Evolutionary conservation across 73 alveolate genomes (phyloP).

Genomic region (Uronychia binucleata): DNA sequence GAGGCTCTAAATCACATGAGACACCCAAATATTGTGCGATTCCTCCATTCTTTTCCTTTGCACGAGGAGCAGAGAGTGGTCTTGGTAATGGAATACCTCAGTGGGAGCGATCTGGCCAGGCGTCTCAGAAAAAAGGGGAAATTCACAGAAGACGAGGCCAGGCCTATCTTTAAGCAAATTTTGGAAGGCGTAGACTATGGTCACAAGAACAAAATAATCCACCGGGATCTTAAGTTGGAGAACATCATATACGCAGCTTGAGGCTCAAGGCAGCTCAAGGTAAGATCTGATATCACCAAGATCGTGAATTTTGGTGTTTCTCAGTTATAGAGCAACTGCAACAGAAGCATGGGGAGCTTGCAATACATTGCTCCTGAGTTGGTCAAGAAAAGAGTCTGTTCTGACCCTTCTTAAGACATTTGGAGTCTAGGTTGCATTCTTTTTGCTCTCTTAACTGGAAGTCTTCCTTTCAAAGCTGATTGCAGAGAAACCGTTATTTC

Average conservation of each 20-base stretch:
- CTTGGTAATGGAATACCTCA: conserved; percentile 53
- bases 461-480: neutral
- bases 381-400: conserved; percentile 32
- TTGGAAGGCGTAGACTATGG: conserved; percentile 43
- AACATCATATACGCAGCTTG: conserved; percentile 23
- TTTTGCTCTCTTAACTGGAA: neutral
- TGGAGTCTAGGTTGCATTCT: neutral
- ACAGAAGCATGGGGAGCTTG: conserved; percentile 57
- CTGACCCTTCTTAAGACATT: neutral
- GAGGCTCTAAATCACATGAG: conserved; percentile 40
- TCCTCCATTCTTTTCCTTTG: conserved; percentile 31
- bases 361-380: conserved; percentile 78
- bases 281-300: neutral
- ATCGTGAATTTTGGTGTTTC: conserved; percentile 71
- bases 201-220: conserved; percentile 43
- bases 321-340: conserved; percentile 44
- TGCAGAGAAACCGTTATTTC: neutral
- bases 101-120: conserved; percentile 50
- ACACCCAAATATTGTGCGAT: conserved; percentile 25
- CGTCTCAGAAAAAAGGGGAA: conserved; percentile 1
- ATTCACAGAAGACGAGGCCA: conserved; percentile 43
- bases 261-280: conserved; percentile 6
- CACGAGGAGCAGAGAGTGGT: conserved; percentile 14
- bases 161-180: conserved; percentile 18
- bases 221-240: conserved; percentile 55